Evolutionary conservation across 805 yeast species (phyloP), one percentile per base, ranked within the genome.

Genomic region (Wickerhamiella shivajii): DNA sequence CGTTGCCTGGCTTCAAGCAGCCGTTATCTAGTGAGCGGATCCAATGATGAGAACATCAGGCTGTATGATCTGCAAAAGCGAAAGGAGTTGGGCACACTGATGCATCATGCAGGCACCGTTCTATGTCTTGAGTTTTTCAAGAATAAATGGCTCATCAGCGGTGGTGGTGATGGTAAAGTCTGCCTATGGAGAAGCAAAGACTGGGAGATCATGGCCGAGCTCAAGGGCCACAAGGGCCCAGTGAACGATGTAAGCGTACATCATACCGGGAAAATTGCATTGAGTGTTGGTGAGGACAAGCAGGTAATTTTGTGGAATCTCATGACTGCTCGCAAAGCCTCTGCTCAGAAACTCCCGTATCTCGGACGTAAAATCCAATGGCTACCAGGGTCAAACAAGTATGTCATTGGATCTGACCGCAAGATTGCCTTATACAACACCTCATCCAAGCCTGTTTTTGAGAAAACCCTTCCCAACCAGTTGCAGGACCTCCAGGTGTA

Each of bases 281-380:
- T 90, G 18, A 77, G 92, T 39, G 93, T 84, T 4, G 80, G 92
- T 38, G 74, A 69, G 18, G 98, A 90, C 55, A 69, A 70, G 41
- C 77, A 93, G 5, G 66, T 90, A 23, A 65, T 87, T 49, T 64
- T 90, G 38, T 90, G 98, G 98, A 90, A 90, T 52, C 62, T 90
- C 44, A 87, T 90, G 97, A 87, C 96, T 1, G 90, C 83, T 10
- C 79, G 80, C 52, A 85, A 84, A 56, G 97, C 97, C 13, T 85
- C 93, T 1, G 64, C 69, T 8, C 60, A 85, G 55, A 84, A 78
- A 27, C 43, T 61, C 11, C 24, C 38, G 27, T 27, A 32, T 24
- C 22, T 34, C 18, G 38, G 57, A 31, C 27, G 50, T 46, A 26
- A 40, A 33, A 61, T 59, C 13, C 33, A 41, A 32, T 83, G 93